These are phyloP conservation scores for Solanum chmielewskii DNA, from an alignment of 257 asterid genomes.

Conservation along the genomic window DNA sequence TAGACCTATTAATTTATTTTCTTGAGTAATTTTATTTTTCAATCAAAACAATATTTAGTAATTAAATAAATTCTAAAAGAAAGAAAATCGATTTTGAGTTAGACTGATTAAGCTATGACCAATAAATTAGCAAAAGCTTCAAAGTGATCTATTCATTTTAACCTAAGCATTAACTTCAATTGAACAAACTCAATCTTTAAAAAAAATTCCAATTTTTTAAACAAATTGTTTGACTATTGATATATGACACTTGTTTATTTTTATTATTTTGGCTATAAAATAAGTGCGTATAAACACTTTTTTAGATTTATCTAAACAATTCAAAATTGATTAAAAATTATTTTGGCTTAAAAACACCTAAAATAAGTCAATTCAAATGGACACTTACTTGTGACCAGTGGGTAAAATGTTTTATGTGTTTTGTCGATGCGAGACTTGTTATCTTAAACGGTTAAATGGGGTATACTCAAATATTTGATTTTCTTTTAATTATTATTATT, in stretches of 20 bases:
- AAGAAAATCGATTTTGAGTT: not conserved
- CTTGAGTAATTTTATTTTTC: not conserved
- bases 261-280: too few species aligned
- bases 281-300: too few species aligned
- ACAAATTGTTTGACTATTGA: not conserved
- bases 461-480: not conserved
- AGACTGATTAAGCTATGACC: not conserved
- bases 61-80: not conserved
- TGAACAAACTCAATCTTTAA: too few species aligned
- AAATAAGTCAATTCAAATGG: too few species aligned
- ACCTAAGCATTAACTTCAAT: too few species aligned
- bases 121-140: not conserved
- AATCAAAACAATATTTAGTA: not conserved
- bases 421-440: too few species aligned
- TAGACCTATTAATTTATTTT: not conserved
- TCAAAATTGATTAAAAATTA: too few species aligned
- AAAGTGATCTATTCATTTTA: not conserved
- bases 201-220: not conserved
- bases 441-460: too few species aligned
- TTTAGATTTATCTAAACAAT: too few species aligned
- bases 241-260: too few species aligned
- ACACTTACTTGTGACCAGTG: too few species aligned
- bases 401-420: fast-evolving
- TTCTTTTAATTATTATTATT: not conserved
- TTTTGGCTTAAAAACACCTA: too few species aligned